Percentiles rank a stretch among this genome's conserved stretches.
phyloP scores from a whole-genome alignment of 1,139 yeast species.

The Keqinozyma sinolaborantium region DNA sequence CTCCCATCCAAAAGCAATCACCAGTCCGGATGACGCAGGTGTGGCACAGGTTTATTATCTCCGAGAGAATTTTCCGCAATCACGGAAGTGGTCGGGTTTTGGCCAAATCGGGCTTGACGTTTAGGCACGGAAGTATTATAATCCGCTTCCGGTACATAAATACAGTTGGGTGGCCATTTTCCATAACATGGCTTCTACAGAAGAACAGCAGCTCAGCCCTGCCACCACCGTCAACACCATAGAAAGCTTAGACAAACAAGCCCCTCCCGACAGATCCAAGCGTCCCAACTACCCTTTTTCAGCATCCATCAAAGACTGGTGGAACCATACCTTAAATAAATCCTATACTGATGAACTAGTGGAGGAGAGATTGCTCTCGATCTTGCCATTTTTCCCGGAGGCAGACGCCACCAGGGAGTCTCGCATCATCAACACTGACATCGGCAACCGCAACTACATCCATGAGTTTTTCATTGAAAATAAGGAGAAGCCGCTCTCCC shows the following conservation, averaged over 20 bases:
- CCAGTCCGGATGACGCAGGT: too few species aligned
- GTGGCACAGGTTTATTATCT: too few species aligned
- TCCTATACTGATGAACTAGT: conserved; percentile 24
- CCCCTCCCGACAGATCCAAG: conserved; percentile 5
- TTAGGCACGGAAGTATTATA: too few species aligned
- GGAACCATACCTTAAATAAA: conserved; percentile 23
- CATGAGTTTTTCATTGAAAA: conserved; percentile 55
- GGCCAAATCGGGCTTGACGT: too few species aligned
- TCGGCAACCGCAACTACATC: conserved; percentile 45
- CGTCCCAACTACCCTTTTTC: conserved; percentile 24
- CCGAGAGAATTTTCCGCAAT: too few species aligned
- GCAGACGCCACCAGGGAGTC: conserved; percentile 50
- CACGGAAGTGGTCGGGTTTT: too few species aligned
- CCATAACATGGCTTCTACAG: too few species aligned
- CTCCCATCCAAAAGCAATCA: too few species aligned
- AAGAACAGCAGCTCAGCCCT: too few species aligned
- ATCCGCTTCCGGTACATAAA: too few species aligned
- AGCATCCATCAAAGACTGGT: conserved; percentile 37
- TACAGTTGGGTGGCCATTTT: too few species aligned
- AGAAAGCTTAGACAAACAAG: background rate
- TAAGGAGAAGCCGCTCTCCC: conserved; percentile 16
- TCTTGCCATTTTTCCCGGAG: conserved; percentile 58
- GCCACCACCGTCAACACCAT: background rate
- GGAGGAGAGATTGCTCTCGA: conserved; percentile 35
- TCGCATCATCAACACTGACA: conserved; percentile 44